These are phyloP conservation scores for Epichloe brachyelytri DNA, from an alignment of 2,329 filamentous ascomycete species.

Conservation along the genomic window DNA sequence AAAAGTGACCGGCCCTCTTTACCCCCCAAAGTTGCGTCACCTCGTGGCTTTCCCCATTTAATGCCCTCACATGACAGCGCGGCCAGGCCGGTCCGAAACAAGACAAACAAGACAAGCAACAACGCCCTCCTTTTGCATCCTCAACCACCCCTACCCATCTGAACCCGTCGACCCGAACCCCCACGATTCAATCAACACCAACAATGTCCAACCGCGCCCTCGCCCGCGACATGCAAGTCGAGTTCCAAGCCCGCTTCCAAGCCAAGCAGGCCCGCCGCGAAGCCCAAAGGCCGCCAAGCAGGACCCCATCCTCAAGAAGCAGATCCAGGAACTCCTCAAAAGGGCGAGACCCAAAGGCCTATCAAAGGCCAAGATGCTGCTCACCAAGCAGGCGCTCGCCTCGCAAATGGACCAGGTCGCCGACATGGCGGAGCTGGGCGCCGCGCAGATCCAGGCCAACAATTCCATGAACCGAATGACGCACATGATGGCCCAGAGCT, in stretches of 20 bases:
- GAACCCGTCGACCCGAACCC: too few species aligned
- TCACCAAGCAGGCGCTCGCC: constrained; percentile 48
- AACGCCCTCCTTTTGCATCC: too few species aligned
- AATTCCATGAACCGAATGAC: constrained; percentile 55
- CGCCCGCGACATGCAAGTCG: constrained; percentile 48
- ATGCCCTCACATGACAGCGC: too few species aligned
- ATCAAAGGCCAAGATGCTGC: constrained; percentile 49
- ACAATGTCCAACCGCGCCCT: constrained; percentile 48
- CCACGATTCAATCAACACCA: too few species aligned
- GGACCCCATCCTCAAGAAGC: constrained; percentile 47
- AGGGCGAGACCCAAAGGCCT: constrained; percentile 51
- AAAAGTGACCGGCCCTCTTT: too few species aligned
- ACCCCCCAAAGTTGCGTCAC: too few species aligned
- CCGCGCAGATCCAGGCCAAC: constrained; percentile 50
- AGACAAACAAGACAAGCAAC: too few species aligned
- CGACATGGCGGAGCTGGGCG: constrained; percentile 49
- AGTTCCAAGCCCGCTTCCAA: constrained; percentile 51
- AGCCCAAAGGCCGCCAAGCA: constrained; percentile 46
- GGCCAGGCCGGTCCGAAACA: too few species aligned
- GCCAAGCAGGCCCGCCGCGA: constrained; percentile 50
- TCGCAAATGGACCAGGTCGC: constrained; percentile 52
- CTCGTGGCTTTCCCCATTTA: too few species aligned
- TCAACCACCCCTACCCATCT: too few species aligned
- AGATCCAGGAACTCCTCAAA: constrained; percentile 50
- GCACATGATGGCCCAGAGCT: constrained; percentile 48